phyloP scores from a whole-genome alignment of 2,329 filamentous ascomycete genomes.

The Teratosphaeria epicoccoides region DNA sequence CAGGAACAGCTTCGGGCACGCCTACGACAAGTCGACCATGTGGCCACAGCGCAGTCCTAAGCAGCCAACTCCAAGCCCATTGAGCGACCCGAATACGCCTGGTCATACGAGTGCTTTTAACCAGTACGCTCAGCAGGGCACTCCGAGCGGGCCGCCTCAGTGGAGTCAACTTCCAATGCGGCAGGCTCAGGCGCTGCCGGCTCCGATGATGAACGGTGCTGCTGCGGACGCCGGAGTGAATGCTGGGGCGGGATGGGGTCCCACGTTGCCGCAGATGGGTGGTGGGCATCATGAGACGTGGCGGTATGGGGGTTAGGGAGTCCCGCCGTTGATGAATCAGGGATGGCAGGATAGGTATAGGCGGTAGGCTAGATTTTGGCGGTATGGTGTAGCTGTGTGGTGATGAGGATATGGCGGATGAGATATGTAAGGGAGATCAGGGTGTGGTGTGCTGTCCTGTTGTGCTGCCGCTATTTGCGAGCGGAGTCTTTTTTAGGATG shows the following conservation, averaged over 20 bases:
- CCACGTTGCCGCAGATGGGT: slow-evolving; percentile 23
- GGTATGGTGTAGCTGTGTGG: background rate
- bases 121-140: background rate
- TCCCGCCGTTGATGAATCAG: background rate
- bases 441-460: background rate
- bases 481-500: slow-evolving; percentile 7
- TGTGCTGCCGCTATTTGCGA: background rate
- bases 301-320: slow-evolving; percentile 8
- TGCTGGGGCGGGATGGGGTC: slow-evolving; percentile 13
- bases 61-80: slow-evolving; percentile 23
- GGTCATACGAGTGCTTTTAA: slow-evolving; percentile 3
- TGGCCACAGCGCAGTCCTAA: slow-evolving; percentile 21
- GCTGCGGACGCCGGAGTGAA: slow-evolving; percentile 1
- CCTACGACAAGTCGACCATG: slow-evolving; percentile 17
- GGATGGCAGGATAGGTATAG: background rate
- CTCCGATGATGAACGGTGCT: background rate
- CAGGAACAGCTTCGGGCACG: slow-evolving; percentile 15
- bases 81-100: slow-evolving; percentile 21
- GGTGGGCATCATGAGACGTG: slow-evolving; percentile 16
- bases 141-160: background rate
- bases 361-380: too few species aligned
- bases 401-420: background rate
- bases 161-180: background rate
- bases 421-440: background rate
- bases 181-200: background rate